Evolutionary conservation across 176 grass and related monocot species (phyloP), one percentile per base, ranked within the genome.

Genomic region (Themeda triandra): DNA sequence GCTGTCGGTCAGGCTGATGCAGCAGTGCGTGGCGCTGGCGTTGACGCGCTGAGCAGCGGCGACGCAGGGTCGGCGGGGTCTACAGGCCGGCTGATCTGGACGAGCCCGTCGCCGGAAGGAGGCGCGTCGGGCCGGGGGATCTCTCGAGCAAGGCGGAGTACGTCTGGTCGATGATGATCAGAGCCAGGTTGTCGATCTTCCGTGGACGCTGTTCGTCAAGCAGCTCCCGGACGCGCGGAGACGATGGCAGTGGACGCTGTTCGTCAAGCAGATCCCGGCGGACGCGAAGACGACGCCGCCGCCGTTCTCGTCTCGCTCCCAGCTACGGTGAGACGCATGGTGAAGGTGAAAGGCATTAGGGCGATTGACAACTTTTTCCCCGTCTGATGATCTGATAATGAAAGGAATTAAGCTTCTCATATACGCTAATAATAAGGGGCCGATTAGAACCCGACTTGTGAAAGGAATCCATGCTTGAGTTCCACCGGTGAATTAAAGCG

Each of bases 11-110:
- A 73, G 44, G 81, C 75, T 19, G 59, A 84, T 11, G 81, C 42
- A 84, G 81, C 87, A 84, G 81, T 84, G 75, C 27, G 33, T 28
- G 67, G 75, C 58, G 75, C 67, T 53, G 75, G 81, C 75, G 56
- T 79, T 29, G 32, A 88, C 68, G 33, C 9, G 33, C 9, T 73
- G 67, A 88, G 44, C 42, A 88, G 33, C 56, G 80, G 81, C 74
- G 86, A 88, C 54, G 41, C 44, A 2, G 66, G 86, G 66, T 88
- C 75, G 24, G 74, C 66, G 19, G 66, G 56, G 56, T 88, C 75
- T 32, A 84, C 28, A 32, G 80, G 75, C 14, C 56, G 32, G 75
- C 3, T 33, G 67, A 88, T 4, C 56, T 71, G 45, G 39, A 78
- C 66, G 69, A 28, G 31, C 30, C 44, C 31, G 46, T 37, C 63